phyloP scores from a whole-genome alignment of 805 yeast genomes.

The Kurtzmaniella fragi region DNA sequence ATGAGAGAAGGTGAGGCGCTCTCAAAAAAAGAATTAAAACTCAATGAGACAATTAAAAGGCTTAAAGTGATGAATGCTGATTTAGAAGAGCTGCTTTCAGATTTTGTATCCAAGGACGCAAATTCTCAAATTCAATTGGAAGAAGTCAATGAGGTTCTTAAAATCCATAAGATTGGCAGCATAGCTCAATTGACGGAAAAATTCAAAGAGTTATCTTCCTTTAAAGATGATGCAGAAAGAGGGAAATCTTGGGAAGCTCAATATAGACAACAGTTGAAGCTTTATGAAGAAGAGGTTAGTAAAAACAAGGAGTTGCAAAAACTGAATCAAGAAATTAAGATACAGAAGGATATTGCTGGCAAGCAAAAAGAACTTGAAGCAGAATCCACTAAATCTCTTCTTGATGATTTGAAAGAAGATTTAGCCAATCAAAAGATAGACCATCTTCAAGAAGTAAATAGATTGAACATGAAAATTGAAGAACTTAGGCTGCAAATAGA shows the following conservation, averaged over 20 bases:
- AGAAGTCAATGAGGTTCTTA: conserved; percentile 36
- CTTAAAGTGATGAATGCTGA: conserved; percentile 36
- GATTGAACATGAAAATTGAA: conserved; percentile 70
- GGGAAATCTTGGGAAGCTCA: conserved; percentile 19
- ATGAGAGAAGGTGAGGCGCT: conserved; percentile 72
- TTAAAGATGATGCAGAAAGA: conserved; percentile 13
- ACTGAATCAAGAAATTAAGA: conserved; percentile 24
- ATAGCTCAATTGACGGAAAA: conserved; percentile 23
- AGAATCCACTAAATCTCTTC: conserved; percentile 27
- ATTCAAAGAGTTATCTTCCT: conserved; percentile 9
- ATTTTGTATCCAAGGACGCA: conserved; percentile 25
- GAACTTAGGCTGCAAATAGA: conserved; percentile 61
- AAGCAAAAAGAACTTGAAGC: conserved; percentile 29
- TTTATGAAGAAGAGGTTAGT: conserved; percentile 18
- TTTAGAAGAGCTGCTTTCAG: conserved; percentile 25
- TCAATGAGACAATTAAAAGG: conserved; percentile 61
- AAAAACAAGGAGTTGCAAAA: conserved; percentile 14
- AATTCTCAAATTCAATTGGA: conserved; percentile 23
- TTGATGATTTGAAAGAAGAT: conserved; percentile 24
- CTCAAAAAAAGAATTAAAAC: conserved; percentile 64
- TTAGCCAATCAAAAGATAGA: conserved; percentile 29
- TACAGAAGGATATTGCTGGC: conserved; percentile 28
- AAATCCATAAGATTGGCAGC: conserved; percentile 19
- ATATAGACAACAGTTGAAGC: conserved; percentile 17
- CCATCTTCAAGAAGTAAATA: conserved; percentile 42